These are phyloP conservation scores for Agaricus blazei DNA, from an alignment of 768 basidiomycete species.

Conservation along the genomic window DNA sequence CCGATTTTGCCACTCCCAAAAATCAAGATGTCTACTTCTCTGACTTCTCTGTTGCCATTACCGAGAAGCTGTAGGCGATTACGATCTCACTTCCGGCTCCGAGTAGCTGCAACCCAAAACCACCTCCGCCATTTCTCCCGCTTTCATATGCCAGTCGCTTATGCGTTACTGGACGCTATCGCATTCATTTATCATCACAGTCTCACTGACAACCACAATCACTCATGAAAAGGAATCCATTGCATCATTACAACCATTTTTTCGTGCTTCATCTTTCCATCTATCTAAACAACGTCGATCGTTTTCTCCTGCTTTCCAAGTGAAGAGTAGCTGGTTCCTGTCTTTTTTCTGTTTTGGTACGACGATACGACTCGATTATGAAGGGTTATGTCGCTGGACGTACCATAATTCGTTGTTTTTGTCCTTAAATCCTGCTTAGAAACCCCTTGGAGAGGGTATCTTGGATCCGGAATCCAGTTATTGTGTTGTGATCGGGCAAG, in stretches of 20 bases:
- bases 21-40: constrained; percentile 62
- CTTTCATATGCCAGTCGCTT: not conserved
- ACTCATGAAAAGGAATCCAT: not conserved
- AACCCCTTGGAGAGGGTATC: no score
- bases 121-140: not conserved
- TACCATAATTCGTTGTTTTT: not conserved
- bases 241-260: not conserved
- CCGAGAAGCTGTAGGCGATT: constrained; percentile 33
- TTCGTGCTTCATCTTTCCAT: not conserved
- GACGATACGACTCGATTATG: constrained; percentile 14
- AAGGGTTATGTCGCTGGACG: constrained; percentile 16
- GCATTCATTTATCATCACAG: not conserved
- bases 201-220: not conserved
- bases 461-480: no score
- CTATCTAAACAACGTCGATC: not conserved
- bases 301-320: not conserved
- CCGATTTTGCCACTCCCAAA: constrained; percentile 44
- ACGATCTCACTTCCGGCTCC: not conserved
- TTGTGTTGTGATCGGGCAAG: no score
- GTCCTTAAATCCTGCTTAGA: not conserved
- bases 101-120: not conserved
- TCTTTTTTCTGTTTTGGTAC: not conserved
- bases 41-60: constrained; percentile 64
- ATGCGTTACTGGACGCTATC: not conserved
- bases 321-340: not conserved